Evolutionary conservation across 208 protist genomes (phyloP).

Genomic region (Trypanosoma mega): DNA sequence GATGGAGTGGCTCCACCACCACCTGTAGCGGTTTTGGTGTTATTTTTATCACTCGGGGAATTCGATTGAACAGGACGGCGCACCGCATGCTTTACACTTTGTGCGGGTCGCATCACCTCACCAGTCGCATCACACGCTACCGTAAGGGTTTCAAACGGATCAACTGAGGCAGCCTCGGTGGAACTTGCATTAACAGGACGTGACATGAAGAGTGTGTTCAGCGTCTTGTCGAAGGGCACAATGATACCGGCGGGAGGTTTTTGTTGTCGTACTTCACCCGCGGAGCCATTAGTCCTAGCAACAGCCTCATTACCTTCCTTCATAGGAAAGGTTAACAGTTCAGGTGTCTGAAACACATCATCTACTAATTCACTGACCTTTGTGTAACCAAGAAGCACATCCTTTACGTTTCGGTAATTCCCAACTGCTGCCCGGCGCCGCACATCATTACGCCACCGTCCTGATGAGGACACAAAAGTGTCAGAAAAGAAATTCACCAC

Average conservation of each 20-base stretch:
- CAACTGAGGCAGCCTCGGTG: slow-evolving; percentile 5
- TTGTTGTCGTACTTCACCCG: not conserved
- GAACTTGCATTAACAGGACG: not conserved
- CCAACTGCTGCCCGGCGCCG: slow-evolving; percentile 68
- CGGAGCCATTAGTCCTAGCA: not conserved
- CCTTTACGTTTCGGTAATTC: slow-evolving; percentile 76
- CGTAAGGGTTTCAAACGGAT: slow-evolving; percentile 27
- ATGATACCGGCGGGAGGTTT: not conserved
- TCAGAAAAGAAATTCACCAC: slow-evolving; percentile 76
- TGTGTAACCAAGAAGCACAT: slow-evolving; percentile 35
- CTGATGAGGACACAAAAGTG: slow-evolving; percentile 68
- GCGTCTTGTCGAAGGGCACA: not conserved
- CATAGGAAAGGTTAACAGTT: too few relatives aligned
- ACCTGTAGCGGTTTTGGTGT: not conserved
- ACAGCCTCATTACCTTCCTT: too few relatives aligned
- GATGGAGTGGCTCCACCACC: not conserved
- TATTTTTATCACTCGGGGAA: not conserved
- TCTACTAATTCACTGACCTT: not conserved
- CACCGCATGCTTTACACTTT: slow-evolving; percentile 27
- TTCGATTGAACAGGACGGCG: slow-evolving; percentile 12
- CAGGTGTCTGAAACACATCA: too few relatives aligned
- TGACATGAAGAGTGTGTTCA: not conserved
- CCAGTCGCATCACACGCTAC: slow-evolving; percentile 35
- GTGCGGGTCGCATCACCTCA: slow-evolving; percentile 35
- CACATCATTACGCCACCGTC: slow-evolving; percentile 74